A percentile compares a stretch with the other conserved stretches of the same genome.
Evolutionary conservation across 805 yeast genomes (phyloP).

Genomic region (Ogataea neopini): DNA sequence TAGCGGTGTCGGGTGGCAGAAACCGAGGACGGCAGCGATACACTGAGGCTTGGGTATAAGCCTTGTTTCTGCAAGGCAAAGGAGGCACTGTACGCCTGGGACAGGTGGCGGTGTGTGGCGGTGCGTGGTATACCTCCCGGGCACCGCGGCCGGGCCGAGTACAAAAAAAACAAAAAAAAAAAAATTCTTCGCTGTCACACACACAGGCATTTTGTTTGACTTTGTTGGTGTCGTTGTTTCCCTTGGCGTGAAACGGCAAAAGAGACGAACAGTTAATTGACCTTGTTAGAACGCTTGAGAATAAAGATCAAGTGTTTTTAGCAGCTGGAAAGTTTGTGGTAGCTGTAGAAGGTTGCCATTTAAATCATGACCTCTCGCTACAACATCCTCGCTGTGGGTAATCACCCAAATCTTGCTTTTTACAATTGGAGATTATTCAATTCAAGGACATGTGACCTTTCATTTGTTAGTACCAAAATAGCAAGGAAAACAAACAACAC

Average conservation of each 20-base stretch:
- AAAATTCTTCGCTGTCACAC: slow-evolving; percentile 9
- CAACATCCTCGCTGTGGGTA: slow-evolving; percentile 46
- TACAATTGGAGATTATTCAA: slow-evolving; percentile 58
- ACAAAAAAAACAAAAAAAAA: background rate
- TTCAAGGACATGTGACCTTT: slow-evolving; percentile 42
- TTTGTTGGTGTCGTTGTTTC: slow-evolving; percentile 1
- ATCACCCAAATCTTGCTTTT: slow-evolving; percentile 57
- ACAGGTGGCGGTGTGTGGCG: background rate
- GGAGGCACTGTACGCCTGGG: background rate
- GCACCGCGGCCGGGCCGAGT: background rate
- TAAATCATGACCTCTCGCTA: slow-evolving; percentile 26
- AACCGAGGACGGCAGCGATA: background rate
- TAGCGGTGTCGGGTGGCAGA: background rate
- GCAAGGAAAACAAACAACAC: slow-evolving; percentile 17
- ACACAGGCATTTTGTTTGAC: background rate
- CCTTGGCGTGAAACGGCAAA: background rate
- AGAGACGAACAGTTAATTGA: background rate
- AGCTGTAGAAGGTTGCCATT: background rate
- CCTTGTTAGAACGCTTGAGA: background rate
- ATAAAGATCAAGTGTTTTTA: background rate
- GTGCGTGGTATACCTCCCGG: background rate
- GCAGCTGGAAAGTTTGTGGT: background rate
- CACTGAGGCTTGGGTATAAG: background rate
- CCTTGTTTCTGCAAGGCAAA: too few species aligned
- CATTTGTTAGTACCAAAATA: slow-evolving; percentile 39